Base-by-base conservation (phyloP, 2,329 filamentous ascomycete species). In the Fusarium longipes region DNA sequence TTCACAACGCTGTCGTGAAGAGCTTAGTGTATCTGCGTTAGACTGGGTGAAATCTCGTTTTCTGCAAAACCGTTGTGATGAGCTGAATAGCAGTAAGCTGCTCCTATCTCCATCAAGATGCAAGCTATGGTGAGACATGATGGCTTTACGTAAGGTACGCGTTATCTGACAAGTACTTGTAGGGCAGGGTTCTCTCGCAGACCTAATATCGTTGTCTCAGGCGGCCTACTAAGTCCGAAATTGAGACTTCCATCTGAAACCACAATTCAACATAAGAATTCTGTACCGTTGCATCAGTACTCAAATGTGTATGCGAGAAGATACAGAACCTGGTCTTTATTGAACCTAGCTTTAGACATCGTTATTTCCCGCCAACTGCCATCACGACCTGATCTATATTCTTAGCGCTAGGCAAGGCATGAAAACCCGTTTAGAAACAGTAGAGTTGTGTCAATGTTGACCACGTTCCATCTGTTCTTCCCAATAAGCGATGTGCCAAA, bases 291-390 rank as follows among this genome's bases (percentile, higher is more conserved):
- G 43, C 47, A 44, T 53, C 51, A 33, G 44, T 38, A 49, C 35
- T 43, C 57, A 43, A 50, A 43, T 57, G 35, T 43, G 32, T 36
- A 62, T 48, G 51, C 14, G 51, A 68, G 56, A 51, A 45, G 48
- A 43, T 12, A 29, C 8, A 22, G 8, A 25, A 45, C 22, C 61
- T 66, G 63, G 32, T 32, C 56, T 68, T 38, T 4, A 51, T 66
- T 9, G 12, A 58, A 51, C 12, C 30, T 66, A 68, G 65, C 30
- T 39, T 40, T 45, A 66, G 36, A 58, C 44, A 44, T 61, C 14
- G 43, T 53, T 60, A 40, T 57, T 62, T 59, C 50, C 30, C 56
- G 50, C 40, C 51, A 52, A 56, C 48, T 36, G 18, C 45, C 52
- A 61, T 54, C 22, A 43, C 24, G 42, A 63, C 39, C 35, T 27